Evolutionary conservation across 345 rosid species (phyloP).

Genomic region (Heritiera littoralis): DNA sequence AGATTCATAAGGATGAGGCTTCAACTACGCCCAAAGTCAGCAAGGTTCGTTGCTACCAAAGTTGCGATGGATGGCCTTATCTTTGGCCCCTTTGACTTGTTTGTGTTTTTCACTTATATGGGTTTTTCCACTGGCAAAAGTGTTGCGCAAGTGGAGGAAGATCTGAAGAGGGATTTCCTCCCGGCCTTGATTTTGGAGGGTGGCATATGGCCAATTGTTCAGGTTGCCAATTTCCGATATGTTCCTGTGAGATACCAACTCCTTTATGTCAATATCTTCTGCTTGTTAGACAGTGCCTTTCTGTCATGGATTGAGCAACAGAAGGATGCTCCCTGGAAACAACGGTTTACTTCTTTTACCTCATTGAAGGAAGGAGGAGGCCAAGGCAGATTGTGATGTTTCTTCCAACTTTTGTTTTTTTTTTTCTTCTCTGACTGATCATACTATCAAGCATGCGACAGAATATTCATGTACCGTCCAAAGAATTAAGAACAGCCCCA

Average conservation of each 20-base stretch:
- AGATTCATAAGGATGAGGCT: constrained; percentile 64
- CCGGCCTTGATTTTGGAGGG: constrained; percentile 88
- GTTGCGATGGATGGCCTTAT: constrained; percentile 89
- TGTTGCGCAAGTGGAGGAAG: constrained; percentile 70
- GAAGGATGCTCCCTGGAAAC: constrained; percentile 94
- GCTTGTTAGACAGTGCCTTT: constrained; percentile 86
- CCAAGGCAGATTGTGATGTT: constrained; percentile 43
- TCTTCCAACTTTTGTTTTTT: neutral
- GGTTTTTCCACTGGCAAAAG: constrained; percentile 78
- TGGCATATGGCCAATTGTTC: constrained; percentile 81
- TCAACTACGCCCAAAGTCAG: constrained; percentile 63
- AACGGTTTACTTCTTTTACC: constrained; percentile 62
- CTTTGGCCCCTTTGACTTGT: constrained; percentile 81
- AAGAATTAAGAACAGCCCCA: constrained; percentile 17
- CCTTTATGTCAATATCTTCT: constrained; percentile 81
- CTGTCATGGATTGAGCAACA: constrained; percentile 93
- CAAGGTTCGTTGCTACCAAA: constrained; percentile 73
- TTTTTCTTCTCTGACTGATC: constrained; percentile 6
- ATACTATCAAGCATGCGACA: constrained; percentile 8
- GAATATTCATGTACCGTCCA: constrained; percentile 9
- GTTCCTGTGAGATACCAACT: constrained; percentile 87
- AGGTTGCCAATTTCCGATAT: constrained; percentile 81
- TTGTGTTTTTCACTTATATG: constrained; percentile 86
- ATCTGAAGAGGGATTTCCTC: constrained; percentile 86
- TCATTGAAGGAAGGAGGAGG: constrained; percentile 58